Evolutionary conservation across 306 rosid species (phyloP), one percentile per base, ranked within the genome.

Genomic region (Biancaea sappan): DNA sequence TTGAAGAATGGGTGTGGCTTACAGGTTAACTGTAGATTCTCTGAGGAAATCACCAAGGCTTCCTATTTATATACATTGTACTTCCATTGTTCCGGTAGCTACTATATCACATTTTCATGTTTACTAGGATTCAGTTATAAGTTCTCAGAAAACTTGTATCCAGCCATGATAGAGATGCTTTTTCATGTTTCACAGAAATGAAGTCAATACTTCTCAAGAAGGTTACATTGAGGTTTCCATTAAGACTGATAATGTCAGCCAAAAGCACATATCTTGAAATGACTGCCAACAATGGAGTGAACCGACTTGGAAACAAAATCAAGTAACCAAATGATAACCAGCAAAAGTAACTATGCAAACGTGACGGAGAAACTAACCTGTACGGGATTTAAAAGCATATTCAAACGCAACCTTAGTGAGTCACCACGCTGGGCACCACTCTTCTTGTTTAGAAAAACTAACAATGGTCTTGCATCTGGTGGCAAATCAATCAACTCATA

Each of bases 391-490:
- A 95, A 82, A 71, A 95, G 99, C 54, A 85, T 83, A 81, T 92
- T 90, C 71, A 95, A 75, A 18, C 99, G 98, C 70, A 71, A 79
- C 82, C 88, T 88, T 72, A 95, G 89, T 25, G 96, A 90, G 85
- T 92, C 90, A 80, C 99, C 99, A 73, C 92, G 97, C 52, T 92
- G 99, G 65, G 99, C 99, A 50, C 99, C 99, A 86, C 99, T 95
- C 95, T 95, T 95, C 84, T 95, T 95, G 87, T 95, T 95, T 77
- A 92, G 74, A 69, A 95, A 92, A 80, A 95, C 99, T 78, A 95
- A 81, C 81, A 95, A 70, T 43, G 99, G 97, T 62, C 99, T 92
- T 67, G 97, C 90, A 84, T 95, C 97, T 15, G 97, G 83, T 29
- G 97, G 92, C 78, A 90, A 79, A 80, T 88, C 98, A 79, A 74